Conservation (phyloP, 1,139 yeast species). For the Meyerozyma carpophila region DNA sequence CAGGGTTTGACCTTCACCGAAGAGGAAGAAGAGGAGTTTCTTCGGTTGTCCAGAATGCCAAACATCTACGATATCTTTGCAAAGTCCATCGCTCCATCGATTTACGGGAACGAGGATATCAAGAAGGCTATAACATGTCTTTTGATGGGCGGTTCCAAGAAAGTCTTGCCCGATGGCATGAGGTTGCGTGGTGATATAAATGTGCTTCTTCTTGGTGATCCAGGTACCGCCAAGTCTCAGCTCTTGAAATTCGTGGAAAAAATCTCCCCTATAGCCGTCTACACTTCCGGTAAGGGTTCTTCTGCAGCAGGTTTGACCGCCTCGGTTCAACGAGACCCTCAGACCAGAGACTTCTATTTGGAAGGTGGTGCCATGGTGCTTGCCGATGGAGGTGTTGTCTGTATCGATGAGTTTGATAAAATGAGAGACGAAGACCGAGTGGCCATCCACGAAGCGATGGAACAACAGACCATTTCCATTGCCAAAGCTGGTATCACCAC, state of each 20-base stretch:
- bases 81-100: conserved; percentile 93
- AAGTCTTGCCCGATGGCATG: conserved; percentile 92
- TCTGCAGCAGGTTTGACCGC: conserved; percentile 99
- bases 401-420: conserved; percentile 98
- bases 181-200: conserved; percentile 95
- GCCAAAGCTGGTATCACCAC: conserved; percentile 99
- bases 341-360: conserved; percentile 83
- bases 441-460: conserved; percentile 99
- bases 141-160: conserved; percentile 91
- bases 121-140: conserved; percentile 91
- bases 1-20: conserved; percentile 73
- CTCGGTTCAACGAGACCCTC: conserved; percentile 87
- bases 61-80: conserved; percentile 79
- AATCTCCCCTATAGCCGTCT: conserved; percentile 89
- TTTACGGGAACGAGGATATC: conserved; percentile 88
- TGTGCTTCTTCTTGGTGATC: conserved; percentile 90
- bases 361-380: conserved; percentile 99
- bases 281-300: conserved; percentile 98
- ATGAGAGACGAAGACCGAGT: conserved; percentile 99
- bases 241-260: conserved; percentile 90
- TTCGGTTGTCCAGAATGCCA: conserved; percentile 75
- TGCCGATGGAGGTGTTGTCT: conserved; percentile 98
- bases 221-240: conserved; percentile 98
- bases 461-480: conserved; percentile 97
- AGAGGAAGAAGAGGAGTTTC: conserved; percentile 90